Base-by-base conservation (phyloP, 257 asterid species). In the Prunella vulgaris region DNA sequence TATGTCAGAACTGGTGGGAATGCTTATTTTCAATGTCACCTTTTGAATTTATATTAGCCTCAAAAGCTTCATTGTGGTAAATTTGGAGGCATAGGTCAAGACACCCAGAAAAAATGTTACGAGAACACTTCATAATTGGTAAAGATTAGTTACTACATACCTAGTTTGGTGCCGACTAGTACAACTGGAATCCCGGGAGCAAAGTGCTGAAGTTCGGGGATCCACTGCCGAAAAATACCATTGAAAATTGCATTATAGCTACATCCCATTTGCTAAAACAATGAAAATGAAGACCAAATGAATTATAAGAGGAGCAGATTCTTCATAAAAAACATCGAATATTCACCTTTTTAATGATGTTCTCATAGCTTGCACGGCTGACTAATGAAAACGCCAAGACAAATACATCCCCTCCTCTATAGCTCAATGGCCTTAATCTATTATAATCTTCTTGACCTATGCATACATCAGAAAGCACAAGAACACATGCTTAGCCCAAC, bases 381-480 rank as follows among this genome's bases (percentile, higher is more conserved):
- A 92, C 95, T 74, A 92, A 78, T 2, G 98, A 90, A 74, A 92
- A 92, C 0, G 98, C 95, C 58, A 92, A 74, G 67, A 92, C 97
- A 63, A 92, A 92, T 4, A 92, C 97, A 37, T 92, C 98, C 1
- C 84, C 98, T 67, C 97, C 98, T 71, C 96, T 81, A 82, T 90
- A 92, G 85, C 98, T 92, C 90, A 92, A 76, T 22, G 98, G 97
- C 84, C 98, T 90, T 38, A 90, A 64, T 74, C 98, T 89, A 64
- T 92, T 92, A 77, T 92, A 92, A 76, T 92, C 98, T 79, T 92
- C 98, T 80, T 92, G 98, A n/a, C 98, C 98, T 92, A 53, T 75
- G 25, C 14, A 73, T 13, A 78, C 66, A 70, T 46, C 21, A n/a
- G 12, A 35, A 12, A 35, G 40, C 18, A 77, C 63, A 70, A 38